These are phyloP conservation scores for Metarhizium humberi DNA, from an alignment of 2,329 filamentous ascomycete genomes.

Conservation along the genomic window DNA sequence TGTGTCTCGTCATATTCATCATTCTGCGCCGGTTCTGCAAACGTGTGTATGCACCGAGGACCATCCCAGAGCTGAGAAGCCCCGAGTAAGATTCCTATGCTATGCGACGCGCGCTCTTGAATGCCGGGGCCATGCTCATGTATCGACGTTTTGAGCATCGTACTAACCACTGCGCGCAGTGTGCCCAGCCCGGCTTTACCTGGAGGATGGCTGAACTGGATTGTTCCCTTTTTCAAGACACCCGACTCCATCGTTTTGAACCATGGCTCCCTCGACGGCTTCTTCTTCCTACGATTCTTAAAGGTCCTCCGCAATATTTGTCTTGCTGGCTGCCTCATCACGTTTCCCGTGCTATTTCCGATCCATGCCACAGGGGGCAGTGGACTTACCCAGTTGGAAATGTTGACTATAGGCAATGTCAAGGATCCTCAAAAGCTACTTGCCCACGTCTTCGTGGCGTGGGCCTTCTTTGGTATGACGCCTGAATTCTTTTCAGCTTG, in stretches of 20 bases:
- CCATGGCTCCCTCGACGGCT: constrained; percentile 86
- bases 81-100: constrained; percentile 22
- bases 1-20: constrained; percentile 43
- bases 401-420: constrained; percentile 73
- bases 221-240: constrained; percentile 55
- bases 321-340: constrained; percentile 73
- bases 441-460: constrained; percentile 72
- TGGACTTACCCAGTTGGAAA: constrained; percentile 56
- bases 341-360: constrained; percentile 80
- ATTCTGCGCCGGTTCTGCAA: constrained; percentile 34
- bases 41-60: constrained; percentile 47
- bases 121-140: neutral
- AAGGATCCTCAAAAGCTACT: constrained; percentile 54
- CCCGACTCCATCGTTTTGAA: constrained; percentile 75
- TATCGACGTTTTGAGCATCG: neutral
- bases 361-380: constrained; percentile 77
- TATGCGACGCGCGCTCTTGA: neutral
- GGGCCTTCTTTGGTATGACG: constrained; percentile 55
- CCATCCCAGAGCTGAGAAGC: constrained; percentile 37
- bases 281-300: constrained; percentile 71
- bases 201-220: constrained; percentile 57
- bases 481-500: neutral
- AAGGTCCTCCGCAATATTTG: constrained; percentile 69
- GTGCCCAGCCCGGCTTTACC: constrained; percentile 52
- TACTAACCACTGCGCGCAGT: constrained; percentile 19